Conservation (phyloP, 139 green algal species). For the Coelastrella sp. region DNA sequence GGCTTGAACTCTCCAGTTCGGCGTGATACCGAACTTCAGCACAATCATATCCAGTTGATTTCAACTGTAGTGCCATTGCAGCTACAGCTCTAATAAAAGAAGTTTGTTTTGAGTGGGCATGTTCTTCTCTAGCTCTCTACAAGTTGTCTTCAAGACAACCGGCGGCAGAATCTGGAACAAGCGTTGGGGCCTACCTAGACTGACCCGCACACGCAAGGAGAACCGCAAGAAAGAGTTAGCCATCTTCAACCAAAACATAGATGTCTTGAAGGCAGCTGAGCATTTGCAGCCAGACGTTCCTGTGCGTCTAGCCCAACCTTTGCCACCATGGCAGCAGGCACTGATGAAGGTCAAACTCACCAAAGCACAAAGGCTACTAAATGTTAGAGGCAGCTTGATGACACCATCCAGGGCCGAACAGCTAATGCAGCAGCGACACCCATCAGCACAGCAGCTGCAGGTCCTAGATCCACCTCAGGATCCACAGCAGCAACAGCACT, state of each 20-base stretch:
- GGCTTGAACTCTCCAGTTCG: too few relatives aligned
- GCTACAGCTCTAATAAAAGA: too few relatives aligned
- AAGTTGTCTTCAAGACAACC: conserved; percentile 74
- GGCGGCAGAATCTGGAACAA: conserved; percentile 77
- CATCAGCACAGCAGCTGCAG: conserved; percentile 8
- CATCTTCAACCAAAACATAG: conserved; percentile 61
- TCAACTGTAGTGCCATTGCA: neutral
- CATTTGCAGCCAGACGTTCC: conserved; percentile 53
- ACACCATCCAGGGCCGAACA: neutral
- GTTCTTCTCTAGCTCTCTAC: conserved; percentile 59
- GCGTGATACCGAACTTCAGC: too few relatives aligned
- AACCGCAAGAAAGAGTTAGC: conserved; percentile 65
- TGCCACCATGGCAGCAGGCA: conserved; percentile 46
- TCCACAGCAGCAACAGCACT: conserved; percentile 35
- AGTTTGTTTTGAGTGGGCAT: conserved; percentile 40
- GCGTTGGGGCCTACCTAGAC: conserved; percentile 58
- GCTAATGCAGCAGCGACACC: conserved; percentile 8
- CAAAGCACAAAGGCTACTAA: conserved; percentile 21
- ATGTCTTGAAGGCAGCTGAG: conserved; percentile 58
- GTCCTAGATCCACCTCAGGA: neutral
- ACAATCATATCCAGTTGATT: neutral
- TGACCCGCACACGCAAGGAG: conserved; percentile 56
- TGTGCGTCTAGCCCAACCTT: conserved; percentile 58
- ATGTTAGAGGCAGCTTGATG: neutral
- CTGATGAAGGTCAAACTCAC: conserved; percentile 54